phyloP scores from a whole-genome alignment of 805 yeast species.

The Candida ponderosae region DNA sequence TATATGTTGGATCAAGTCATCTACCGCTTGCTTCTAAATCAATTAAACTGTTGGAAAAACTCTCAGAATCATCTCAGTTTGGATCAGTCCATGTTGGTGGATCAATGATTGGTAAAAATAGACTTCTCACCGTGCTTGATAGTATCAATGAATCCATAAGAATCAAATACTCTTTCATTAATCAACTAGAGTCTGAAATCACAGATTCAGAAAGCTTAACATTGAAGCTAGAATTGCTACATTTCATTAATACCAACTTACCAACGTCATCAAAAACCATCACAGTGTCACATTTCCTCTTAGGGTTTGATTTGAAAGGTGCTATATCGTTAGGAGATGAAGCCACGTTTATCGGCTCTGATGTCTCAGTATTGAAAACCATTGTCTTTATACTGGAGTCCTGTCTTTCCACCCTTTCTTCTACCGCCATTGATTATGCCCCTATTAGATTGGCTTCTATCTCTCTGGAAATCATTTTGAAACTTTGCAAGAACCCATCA shows the following conservation, averaged over 20 bases:
- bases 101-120: constrained; percentile 40
- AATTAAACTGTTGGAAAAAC: constrained; percentile 40
- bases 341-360: constrained; percentile 44
- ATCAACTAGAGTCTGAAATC: constrained; percentile 49
- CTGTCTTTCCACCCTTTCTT: constrained; percentile 35
- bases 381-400: constrained; percentile 42
- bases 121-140: constrained; percentile 62
- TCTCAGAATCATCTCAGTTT: constrained; percentile 45
- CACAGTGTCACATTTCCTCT: constrained; percentile 62
- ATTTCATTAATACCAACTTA: constrained; percentile 47
- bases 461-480: constrained; percentile 54
- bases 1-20: constrained; percentile 60
- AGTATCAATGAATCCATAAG: constrained; percentile 73
- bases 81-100: constrained; percentile 21
- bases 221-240: constrained; percentile 50
- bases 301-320: constrained; percentile 60
- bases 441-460: constrained; percentile 52
- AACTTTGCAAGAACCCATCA: constrained; percentile 48
- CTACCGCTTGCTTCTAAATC: constrained; percentile 43
- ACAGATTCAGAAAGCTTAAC: constrained; percentile 30
- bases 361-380: constrained; percentile 47
- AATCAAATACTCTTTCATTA: constrained; percentile 64
- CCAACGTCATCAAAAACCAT: constrained; percentile 32
- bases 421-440: constrained; percentile 36
- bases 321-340: constrained; percentile 42